phyloP scores from a whole-genome alignment of 768 basidiomycete genomes.

The Rhodotorula paludigena region DNA sequence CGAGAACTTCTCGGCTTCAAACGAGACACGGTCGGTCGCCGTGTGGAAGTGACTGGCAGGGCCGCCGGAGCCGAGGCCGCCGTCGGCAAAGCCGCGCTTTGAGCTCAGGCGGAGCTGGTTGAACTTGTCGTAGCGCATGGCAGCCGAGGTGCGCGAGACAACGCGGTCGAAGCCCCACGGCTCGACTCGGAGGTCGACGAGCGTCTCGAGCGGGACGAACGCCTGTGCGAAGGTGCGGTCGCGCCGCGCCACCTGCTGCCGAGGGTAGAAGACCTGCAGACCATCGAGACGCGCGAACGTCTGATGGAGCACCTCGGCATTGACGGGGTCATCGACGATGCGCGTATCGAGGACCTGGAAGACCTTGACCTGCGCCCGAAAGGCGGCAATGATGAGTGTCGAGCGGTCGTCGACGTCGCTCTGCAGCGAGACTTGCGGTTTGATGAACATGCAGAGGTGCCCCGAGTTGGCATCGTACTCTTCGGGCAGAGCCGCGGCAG shows the following conservation, averaged over 20 bases:
- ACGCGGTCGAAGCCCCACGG: constrained; percentile 78
- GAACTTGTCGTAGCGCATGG: constrained; percentile 86
- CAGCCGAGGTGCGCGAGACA: constrained; percentile 79
- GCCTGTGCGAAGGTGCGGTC: constrained; percentile 6
- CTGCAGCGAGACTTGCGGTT: constrained; percentile 79
- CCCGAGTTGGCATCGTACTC: constrained; percentile 53
- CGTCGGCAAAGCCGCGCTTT: constrained; percentile 8
- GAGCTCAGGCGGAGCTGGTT: constrained; percentile 65
- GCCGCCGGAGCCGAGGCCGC: not conserved
- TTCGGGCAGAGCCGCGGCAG: constrained; percentile 42
- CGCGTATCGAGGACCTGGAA: constrained; percentile 75
- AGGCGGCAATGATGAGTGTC: constrained; percentile 68
- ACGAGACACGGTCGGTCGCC: constrained; percentile 61
- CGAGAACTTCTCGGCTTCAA: constrained; percentile 79
- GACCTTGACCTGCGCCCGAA: constrained; percentile 70
- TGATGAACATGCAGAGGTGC: constrained; percentile 78
- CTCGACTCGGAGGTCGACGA: constrained; percentile 74
- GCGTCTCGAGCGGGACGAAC: constrained; percentile 70
- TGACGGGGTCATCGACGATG: constrained; percentile 74
- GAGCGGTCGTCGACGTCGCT: constrained; percentile 56
- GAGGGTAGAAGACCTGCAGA: constrained; percentile 80
- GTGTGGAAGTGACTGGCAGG: constrained; percentile 27
- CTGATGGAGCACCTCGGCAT: constrained; percentile 80
- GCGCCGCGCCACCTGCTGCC: constrained; percentile 14
- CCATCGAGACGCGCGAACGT: constrained; percentile 73